Evolutionary conservation across 106 monocot species (phyloP).

Genomic region (Ottelia alismoides): DNA sequence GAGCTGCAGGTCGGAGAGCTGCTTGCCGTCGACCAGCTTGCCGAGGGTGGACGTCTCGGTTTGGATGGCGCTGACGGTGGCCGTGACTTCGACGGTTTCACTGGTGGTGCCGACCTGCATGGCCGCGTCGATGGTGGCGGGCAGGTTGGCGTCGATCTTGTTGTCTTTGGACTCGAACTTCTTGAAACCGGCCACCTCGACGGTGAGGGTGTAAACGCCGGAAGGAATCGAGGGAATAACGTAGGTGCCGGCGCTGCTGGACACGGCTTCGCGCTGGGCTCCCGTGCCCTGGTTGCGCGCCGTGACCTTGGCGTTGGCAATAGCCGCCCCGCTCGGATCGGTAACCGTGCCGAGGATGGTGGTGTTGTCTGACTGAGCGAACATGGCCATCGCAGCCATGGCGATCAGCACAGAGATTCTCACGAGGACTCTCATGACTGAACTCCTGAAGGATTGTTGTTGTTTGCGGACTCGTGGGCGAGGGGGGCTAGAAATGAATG

Average conservation of each 20-base stretch:
- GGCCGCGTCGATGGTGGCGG: not conserved
- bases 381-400: too few species aligned
- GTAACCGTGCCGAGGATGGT: not conserved
- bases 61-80: too few species aligned
- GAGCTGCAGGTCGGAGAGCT: too few species aligned
- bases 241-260: not conserved
- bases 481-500: too few species aligned
- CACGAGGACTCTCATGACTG: too few species aligned
- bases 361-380: not conserved
- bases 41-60: too few species aligned
- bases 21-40: too few species aligned
- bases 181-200: not conserved
- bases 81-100: not conserved
- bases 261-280: not conserved
- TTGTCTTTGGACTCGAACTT: not conserved
- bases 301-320: not conserved
- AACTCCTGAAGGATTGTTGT: too few species aligned
- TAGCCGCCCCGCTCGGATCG: not conserved
- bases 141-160: not conserved
- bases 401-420: too few species aligned
- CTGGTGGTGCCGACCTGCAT: not conserved
- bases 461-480: too few species aligned
- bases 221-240: not conserved
- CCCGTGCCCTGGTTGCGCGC: not conserved
- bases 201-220: not conserved